Evolutionary conservation across 768 basidiomycete species (phyloP), one percentile per base, ranked within the genome.

Genomic region (Lepiota brunneoincarnata): DNA sequence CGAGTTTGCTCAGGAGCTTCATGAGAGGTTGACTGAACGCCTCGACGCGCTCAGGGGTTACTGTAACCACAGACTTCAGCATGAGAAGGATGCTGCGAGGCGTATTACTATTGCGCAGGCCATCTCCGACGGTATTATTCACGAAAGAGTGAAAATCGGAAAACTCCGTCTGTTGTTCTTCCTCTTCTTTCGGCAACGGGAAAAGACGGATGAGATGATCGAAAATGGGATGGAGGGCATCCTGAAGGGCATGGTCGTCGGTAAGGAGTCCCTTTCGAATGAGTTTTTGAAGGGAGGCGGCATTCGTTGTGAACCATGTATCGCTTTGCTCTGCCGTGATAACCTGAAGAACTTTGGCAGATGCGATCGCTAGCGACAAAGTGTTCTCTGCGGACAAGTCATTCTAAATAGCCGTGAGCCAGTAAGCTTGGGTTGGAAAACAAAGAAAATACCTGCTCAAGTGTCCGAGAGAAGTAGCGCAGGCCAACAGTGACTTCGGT

Each of bases 401-500:
- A 59, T 75, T 84, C 91, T 93, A 56, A 7, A 52, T 45, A 43
- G 31, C 35, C 14, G 43, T 26, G 54, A 39, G 37, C 24, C 60
- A n/a, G 53, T 43, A 45, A 26, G 51, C 17, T 12, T n/a, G 5
- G 9, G 18, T 21, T 1, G 2, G 21, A 43, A n/a, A 17, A 20
- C 35, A 24, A 12, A 37, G 35, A 26, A 71, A 77, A 62, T 62
- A 91, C 93, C 75, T 85, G 86, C 61, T 91, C 88, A 38, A 99
- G 78, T 1, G 88, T 80, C 28, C 92, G 80, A 45, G 87, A 81
- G 72, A 99, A 98, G 71, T 88, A 98, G 49, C 89, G 82, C 41
- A 98, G 74, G 56, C 97, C 96, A 58, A 98, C 86, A 6, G 89
- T 90, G 4, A 98, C 92, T 58, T 96, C 93, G 6, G 79, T 84